phyloP scores from a whole-genome alignment of 345 rosid genomes.

The Lagerstroemia speciosa region DNA sequence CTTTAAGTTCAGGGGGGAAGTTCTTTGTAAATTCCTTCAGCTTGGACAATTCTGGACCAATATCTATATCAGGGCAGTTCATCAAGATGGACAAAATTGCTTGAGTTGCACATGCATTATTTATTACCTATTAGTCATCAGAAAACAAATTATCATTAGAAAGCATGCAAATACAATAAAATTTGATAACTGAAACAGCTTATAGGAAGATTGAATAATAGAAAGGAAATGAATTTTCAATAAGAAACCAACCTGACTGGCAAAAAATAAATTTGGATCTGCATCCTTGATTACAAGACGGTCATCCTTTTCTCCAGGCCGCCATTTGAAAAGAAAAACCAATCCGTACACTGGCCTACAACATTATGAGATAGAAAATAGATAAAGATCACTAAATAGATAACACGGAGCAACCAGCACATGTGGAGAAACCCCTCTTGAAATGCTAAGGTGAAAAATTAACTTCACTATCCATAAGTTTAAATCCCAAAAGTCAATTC shows the following conservation, averaged over 20 bases:
- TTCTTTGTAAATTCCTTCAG: slow-evolving; percentile 83
- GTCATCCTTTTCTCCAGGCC: slow-evolving; percentile 83
- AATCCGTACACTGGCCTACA: slow-evolving; percentile 87
- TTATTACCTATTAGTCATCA: slow-evolving; percentile 52
- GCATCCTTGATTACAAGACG: slow-evolving; percentile 77
- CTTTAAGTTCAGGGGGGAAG: slow-evolving; percentile 92
- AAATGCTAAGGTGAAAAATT: neutral
- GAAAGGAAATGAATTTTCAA: neutral
- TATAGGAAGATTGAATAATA: neutral
- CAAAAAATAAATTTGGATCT: slow-evolving; percentile 70
- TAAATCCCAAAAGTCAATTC: neutral
- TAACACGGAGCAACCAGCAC: neutral
- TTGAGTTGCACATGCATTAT: slow-evolving; percentile 99
- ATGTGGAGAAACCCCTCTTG: neutral
- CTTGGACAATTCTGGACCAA: slow-evolving; percentile 72
- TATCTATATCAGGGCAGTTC: slow-evolving; percentile 82
- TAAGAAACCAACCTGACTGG: slow-evolving; percentile 63
- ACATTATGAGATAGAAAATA: slow-evolving; percentile 8
- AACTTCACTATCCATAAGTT: neutral
- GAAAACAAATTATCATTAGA: neutral
- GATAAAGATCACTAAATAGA: neutral
- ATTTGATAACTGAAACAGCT: neutral
- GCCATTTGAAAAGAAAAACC: slow-evolving; percentile 98
- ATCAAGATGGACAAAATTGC: slow-evolving; percentile 84
- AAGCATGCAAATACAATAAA: neutral